phyloP scores from a whole-genome alignment of 2,329 filamentous ascomycete genomes.

The Leptographium flavum region DNA sequence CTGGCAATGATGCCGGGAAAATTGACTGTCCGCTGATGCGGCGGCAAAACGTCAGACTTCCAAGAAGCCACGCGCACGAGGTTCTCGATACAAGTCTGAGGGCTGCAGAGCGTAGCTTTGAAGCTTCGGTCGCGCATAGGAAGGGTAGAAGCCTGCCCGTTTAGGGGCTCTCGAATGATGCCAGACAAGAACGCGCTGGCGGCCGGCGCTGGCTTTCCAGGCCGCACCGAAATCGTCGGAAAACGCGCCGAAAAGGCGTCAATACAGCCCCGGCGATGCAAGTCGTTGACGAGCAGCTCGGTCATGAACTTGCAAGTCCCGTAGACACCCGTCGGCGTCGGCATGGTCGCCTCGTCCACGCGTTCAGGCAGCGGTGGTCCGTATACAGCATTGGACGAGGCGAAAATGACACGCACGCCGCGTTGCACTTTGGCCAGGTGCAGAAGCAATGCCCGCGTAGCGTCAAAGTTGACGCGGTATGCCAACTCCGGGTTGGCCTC shows the following conservation, averaged over 20 bases:
- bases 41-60: conserved; percentile 25
- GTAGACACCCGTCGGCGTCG: conserved; percentile 48
- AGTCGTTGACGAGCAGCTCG: conserved; percentile 48
- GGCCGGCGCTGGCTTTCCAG: conserved; percentile 43
- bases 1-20: conserved; percentile 42
- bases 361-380: conserved; percentile 39
- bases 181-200: conserved; percentile 50
- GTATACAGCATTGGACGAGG: conserved; percentile 49
- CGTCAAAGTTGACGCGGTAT: conserved; percentile 46
- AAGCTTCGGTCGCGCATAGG: conserved; percentile 36
- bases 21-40: conserved; percentile 38
- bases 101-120: conserved; percentile 38
- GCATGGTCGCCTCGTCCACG: conserved; percentile 34
- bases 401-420: conserved; percentile 44
- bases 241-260: conserved; percentile 44
- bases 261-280: conserved; percentile 43
- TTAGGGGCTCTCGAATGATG: conserved; percentile 49
- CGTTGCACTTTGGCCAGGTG: conserved; percentile 32
- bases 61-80: conserved; percentile 29
- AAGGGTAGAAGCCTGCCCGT: conserved; percentile 35
- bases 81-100: conserved; percentile 36
- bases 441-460: conserved; percentile 35
- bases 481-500: conserved; percentile 47
- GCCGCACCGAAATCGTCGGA: conserved; percentile 46
- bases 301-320: conserved; percentile 49